phyloP scores from a whole-genome alignment of 192 early-diverging fungal genomes.

The Rhizoclosmatium globosum region DNA sequence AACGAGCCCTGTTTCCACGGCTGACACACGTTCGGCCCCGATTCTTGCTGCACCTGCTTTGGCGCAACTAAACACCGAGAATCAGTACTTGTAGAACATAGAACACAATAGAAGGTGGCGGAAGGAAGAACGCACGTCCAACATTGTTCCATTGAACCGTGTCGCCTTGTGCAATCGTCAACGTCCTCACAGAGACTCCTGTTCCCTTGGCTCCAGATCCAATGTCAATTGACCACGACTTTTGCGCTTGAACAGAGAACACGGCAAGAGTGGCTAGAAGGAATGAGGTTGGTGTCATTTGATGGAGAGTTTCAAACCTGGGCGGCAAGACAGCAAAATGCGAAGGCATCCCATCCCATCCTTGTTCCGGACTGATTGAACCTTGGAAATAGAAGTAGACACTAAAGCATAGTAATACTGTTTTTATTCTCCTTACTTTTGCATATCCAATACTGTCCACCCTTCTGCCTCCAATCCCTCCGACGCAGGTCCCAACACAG shows the following conservation, averaged over 20 bases:
- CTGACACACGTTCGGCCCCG: background rate
- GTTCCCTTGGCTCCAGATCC: background rate
- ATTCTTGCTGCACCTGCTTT: conserved; percentile 9
- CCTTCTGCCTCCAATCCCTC: conserved; percentile 19
- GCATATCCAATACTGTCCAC: conserved; percentile 11
- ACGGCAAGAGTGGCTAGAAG: background rate
- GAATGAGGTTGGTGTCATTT: too few relatives aligned
- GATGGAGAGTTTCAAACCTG: background rate
- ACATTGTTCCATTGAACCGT: conserved; percentile 13
- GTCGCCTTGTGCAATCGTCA: background rate
- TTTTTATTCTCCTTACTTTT: background rate
- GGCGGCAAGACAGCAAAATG: background rate
- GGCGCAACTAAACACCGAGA: background rate
- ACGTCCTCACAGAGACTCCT: background rate
- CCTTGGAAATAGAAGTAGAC: too few relatives aligned
- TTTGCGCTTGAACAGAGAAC: background rate
- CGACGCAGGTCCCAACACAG: conserved; percentile 23
- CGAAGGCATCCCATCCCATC: too few relatives aligned
- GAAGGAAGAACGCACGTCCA: background rate
- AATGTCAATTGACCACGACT: conserved; percentile 3
- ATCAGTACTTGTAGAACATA: background rate
- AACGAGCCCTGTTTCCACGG: background rate
- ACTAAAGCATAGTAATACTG: background rate
- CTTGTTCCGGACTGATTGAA: too few relatives aligned
- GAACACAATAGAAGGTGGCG: too few relatives aligned